A percentile compares a stretch with the other conserved stretches of the same genome.
These are phyloP conservation scores for Aspergillus biplanus DNA, from an alignment of 495 filamentous ascomycete genomes.

Conservation along the genomic window DNA sequence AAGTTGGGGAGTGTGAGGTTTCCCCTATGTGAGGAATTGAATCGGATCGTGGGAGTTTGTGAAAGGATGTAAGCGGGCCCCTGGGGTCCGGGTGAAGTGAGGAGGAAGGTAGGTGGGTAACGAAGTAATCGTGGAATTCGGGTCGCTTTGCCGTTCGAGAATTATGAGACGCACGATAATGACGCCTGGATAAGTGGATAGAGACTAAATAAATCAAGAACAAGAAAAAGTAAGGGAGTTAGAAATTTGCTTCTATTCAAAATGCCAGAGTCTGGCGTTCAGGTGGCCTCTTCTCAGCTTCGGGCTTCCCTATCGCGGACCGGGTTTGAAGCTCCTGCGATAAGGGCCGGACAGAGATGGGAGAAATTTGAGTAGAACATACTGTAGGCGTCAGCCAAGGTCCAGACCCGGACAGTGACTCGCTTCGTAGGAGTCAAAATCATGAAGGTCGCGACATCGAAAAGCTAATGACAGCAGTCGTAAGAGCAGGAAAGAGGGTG, in stretches of 20 bases:
- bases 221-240: neutral
- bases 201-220: slow-evolving; percentile 6
- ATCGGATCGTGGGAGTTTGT: slow-evolving; percentile 81
- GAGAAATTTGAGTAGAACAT: slow-evolving; percentile 24
- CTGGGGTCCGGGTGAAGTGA: slow-evolving; percentile 89
- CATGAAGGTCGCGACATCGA: slow-evolving; percentile 49
- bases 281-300: slow-evolving; percentile 1
- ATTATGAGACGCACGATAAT: slow-evolving; percentile 27
- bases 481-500: slow-evolving; percentile 6
- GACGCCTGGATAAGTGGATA: slow-evolving; percentile 18
- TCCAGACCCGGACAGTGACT: slow-evolving; percentile 48
- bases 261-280: neutral
- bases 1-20: slow-evolving; percentile 57
- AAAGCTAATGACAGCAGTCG: slow-evolving; percentile 11
- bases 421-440: slow-evolving; percentile 45
- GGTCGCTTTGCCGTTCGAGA: slow-evolving; percentile 44
- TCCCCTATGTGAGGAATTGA: slow-evolving; percentile 75
- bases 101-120: slow-evolving; percentile 90
- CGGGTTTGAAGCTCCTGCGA: slow-evolving; percentile 21
- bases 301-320: slow-evolving; percentile 9
- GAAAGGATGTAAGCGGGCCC: slow-evolving; percentile 56
- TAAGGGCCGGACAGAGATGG: slow-evolving; percentile 24
- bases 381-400: slow-evolving; percentile 42
- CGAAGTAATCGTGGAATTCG: slow-evolving; percentile 93
- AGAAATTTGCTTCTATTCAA: neutral